These are phyloP conservation scores for Ochromonas danica DNA, from an alignment of 108 stramenopile genomes.

Conservation along the genomic window DNA sequence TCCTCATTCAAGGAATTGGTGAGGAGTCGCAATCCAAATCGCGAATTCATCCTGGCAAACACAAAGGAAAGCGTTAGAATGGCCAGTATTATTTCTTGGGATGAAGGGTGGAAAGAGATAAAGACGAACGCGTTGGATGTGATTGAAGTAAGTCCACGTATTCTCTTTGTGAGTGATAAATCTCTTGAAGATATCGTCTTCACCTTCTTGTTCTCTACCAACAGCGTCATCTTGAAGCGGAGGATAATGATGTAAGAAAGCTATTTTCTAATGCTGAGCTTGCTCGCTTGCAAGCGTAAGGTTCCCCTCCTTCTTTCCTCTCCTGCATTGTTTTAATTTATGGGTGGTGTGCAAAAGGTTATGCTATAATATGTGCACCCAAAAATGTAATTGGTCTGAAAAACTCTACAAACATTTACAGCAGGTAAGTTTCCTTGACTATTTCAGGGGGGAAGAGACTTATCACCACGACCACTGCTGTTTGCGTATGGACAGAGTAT, in stretches of 20 bases:
- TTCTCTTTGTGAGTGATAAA: not conserved
- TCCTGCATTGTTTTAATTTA: not conserved
- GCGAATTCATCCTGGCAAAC: too few species aligned
- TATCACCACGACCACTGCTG: too few species aligned
- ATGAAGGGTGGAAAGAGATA: constrained; percentile 88
- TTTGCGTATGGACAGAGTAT: constrained; percentile 59
- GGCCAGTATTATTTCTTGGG: too few species aligned
- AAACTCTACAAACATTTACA: constrained; percentile 93
- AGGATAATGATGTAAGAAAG: constrained; percentile 61
- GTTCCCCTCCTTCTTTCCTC: too few species aligned
- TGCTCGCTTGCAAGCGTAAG: constrained; percentile 53
- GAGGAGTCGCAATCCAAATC: too few species aligned
- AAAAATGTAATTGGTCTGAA: constrained; percentile 96
- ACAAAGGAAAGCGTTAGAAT: too few species aligned
- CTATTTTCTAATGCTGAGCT: constrained; percentile 60
- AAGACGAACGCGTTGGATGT: constrained; percentile 74
- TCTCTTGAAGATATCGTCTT: not conserved
- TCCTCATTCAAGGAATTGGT: too few species aligned
- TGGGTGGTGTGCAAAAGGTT: constrained; percentile 44
- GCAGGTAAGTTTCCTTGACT: constrained; percentile 58
- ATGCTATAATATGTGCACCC: constrained; percentile 99
- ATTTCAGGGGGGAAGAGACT: too few species aligned
- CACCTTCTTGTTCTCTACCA: constrained; percentile 72
- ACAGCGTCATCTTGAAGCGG: constrained; percentile 73
- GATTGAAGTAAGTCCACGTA: not conserved